These are phyloP conservation scores for Phytophthora brassicae DNA, from an alignment of 352 stramenopile genomes.

Conservation along the genomic window DNA sequence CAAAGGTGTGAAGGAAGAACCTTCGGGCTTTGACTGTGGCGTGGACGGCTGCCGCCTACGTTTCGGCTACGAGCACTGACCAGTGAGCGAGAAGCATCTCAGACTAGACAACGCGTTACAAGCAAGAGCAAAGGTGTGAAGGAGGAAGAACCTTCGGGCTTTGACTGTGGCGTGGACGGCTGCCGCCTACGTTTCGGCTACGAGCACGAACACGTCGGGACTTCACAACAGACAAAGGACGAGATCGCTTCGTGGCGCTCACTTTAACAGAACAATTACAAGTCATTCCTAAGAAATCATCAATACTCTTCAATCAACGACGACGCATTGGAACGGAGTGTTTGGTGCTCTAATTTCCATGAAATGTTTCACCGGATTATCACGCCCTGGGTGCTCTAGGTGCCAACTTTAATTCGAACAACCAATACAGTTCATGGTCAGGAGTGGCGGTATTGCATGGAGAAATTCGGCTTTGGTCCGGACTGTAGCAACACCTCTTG, in stretches of 20 bases:
- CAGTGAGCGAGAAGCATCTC: constrained; percentile 36
- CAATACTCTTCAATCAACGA: too few species aligned
- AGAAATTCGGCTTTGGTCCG: too few species aligned
- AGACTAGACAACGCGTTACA: constrained; percentile 1
- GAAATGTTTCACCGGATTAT: constrained; percentile 5
- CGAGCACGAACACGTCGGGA: constrained; percentile 70
- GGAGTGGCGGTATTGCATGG: background rate
- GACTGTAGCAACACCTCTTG: too few species aligned
- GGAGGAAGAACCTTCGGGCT: constrained; percentile 41
- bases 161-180: constrained; percentile 59
- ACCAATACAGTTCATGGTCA: constrained; percentile 8
- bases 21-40: constrained; percentile 42
- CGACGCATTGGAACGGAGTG: too few species aligned
- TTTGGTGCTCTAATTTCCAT: too few species aligned
- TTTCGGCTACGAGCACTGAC: too few species aligned
- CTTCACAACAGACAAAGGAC: constrained; percentile 56
- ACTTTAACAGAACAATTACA: constrained; percentile 14
- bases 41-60: too few species aligned
- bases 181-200: constrained; percentile 70
- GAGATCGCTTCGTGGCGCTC: constrained; percentile 64
- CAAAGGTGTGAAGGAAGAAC: constrained; percentile 27
- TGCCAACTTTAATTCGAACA: constrained; percentile 42
- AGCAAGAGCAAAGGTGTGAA: constrained; percentile 6
- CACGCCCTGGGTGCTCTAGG: constrained; percentile 14
- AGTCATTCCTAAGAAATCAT: constrained; percentile 13